A percentile compares a stretch with the other conserved stretches of the same genome.
phyloP scores from a whole-genome alignment of 2,329 filamentous ascomycete genomes.

The Aspergillus sp. region DNA sequence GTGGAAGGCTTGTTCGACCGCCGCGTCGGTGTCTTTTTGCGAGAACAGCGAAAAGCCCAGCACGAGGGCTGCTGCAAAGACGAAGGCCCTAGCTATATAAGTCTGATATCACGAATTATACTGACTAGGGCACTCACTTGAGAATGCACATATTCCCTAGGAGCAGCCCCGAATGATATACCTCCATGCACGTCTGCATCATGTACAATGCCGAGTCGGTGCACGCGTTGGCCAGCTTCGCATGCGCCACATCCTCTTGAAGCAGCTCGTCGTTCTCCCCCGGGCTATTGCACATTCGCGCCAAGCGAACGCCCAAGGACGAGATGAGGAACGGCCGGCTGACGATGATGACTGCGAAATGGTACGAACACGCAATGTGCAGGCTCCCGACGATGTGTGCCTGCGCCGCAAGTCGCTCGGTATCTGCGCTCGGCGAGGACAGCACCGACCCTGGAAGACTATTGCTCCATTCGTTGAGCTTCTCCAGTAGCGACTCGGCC shows the following conservation, averaged over 20 bases:
- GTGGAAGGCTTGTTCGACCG: constrained; percentile 44
- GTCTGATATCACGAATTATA: not conserved
- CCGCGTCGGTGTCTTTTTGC: constrained; percentile 43
- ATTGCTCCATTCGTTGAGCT: constrained; percentile 48
- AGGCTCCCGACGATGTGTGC: constrained; percentile 48
- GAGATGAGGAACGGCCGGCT: constrained; percentile 56
- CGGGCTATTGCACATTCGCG: constrained; percentile 24
- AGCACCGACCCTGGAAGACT: constrained; percentile 39
- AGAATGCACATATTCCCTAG: constrained; percentile 58
- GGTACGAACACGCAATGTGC: constrained; percentile 58
- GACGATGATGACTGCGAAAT: constrained; percentile 57
- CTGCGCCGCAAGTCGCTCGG: constrained; percentile 18
- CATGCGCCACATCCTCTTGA: constrained; percentile 27
- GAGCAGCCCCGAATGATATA: constrained; percentile 44
- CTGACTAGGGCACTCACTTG: constrained; percentile 45
- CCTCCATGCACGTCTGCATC: constrained; percentile 53
- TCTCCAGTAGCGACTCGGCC: constrained; percentile 42
- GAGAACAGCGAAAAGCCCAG: constrained; percentile 58
- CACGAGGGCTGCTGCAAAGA: constrained; percentile 58
- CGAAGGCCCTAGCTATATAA: constrained; percentile 41
- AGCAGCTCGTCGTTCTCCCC: constrained; percentile 13
- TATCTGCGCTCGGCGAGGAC: constrained; percentile 15
- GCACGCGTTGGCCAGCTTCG: constrained; percentile 51
- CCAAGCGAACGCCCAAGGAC: constrained; percentile 42
- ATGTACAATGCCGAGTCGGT: constrained; percentile 56